These are phyloP conservation scores for Kalmusia sp. DNA, from an alignment of 2,329 filamentous ascomycete genomes.

Conservation along the genomic window DNA sequence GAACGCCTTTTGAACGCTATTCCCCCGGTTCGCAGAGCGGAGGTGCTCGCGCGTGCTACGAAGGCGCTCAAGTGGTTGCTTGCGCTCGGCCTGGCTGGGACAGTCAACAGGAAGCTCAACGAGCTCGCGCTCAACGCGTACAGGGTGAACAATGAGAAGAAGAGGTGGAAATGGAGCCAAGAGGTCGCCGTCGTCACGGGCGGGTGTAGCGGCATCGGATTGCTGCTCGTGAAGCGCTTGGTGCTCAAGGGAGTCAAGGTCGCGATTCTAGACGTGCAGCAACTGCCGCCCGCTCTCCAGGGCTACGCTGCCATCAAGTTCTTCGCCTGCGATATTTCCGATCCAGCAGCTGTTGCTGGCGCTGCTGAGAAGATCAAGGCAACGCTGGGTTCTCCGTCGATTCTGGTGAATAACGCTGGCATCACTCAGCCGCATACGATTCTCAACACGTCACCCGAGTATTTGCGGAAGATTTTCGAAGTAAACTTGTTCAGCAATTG, in stretches of 20 bases:
- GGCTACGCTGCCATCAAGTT: constrained; percentile 35
- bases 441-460: constrained; percentile 37
- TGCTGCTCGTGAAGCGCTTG: constrained; percentile 36
- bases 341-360: constrained; percentile 30
- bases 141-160: constrained; percentile 43
- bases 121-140: constrained; percentile 48
- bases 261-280: constrained; percentile 42
- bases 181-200: constrained; percentile 48
- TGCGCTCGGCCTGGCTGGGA: constrained; percentile 39
- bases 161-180: constrained; percentile 39
- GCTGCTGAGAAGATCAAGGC: constrained; percentile 32
- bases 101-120: constrained; percentile 37
- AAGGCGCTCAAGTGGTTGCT: constrained; percentile 39
- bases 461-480: constrained; percentile 43
- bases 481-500: constrained; percentile 48
- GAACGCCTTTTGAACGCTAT: constrained; percentile 26
- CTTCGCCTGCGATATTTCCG: constrained; percentile 44
- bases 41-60: constrained; percentile 24
- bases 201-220: constrained; percentile 46
- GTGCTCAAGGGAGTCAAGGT: constrained; percentile 35
- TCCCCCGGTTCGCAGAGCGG: constrained; percentile 31
- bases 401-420: constrained; percentile 48
- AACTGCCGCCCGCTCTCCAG: constrained; percentile 34
- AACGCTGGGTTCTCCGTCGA: constrained; percentile 34
- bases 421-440: constrained; percentile 39